These are phyloP conservation scores for Coriaria nepalensis DNA, from an alignment of 306 rosid genomes.

Conservation along the genomic window DNA sequence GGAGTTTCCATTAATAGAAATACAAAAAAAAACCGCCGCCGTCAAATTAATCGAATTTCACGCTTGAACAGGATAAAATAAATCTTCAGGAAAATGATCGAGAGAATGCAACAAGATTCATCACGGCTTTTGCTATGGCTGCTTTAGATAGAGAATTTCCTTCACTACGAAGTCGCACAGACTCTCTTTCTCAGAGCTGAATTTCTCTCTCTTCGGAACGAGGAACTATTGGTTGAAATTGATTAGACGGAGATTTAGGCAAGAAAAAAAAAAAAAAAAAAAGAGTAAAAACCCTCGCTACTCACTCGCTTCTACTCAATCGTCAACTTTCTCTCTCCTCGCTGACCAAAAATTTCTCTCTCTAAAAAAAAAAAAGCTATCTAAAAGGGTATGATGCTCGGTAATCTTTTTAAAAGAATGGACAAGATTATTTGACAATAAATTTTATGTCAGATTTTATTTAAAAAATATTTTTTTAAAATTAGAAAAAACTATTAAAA, in stretches of 20 bases:
- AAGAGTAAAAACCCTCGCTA: too few relatives aligned
- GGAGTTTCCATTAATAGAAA: slow-evolving; percentile 54
- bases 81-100: slow-evolving; percentile 13
- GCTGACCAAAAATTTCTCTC: slow-evolving; percentile 9
- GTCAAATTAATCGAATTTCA: slow-evolving; percentile 9
- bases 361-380: not conserved
- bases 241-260: slow-evolving; percentile 13
- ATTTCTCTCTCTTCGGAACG: not conserved
- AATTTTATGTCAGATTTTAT: too few relatives aligned
- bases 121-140: too few relatives aligned
- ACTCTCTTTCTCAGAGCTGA: not conserved
- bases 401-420: too few relatives aligned
- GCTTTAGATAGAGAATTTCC: not conserved
- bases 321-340: slow-evolving; percentile 9
- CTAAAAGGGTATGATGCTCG: too few relatives aligned
- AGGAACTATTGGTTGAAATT: slow-evolving; percentile 20
- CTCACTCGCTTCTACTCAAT: slow-evolving; percentile 5
- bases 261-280: slow-evolving; percentile 5
- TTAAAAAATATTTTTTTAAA: too few relatives aligned
- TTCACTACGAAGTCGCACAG: not conserved
- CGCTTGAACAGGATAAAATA: slow-evolving; percentile 4
- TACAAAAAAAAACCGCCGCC: slow-evolving; percentile 2
- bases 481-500: too few relatives aligned
- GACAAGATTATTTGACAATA: too few relatives aligned
- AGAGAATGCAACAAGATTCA: slow-evolving; percentile 9